These are phyloP conservation scores for Cladochytrium tenue DNA, from an alignment of 371 early-diverging fungal species.

Conservation along the genomic window DNA sequence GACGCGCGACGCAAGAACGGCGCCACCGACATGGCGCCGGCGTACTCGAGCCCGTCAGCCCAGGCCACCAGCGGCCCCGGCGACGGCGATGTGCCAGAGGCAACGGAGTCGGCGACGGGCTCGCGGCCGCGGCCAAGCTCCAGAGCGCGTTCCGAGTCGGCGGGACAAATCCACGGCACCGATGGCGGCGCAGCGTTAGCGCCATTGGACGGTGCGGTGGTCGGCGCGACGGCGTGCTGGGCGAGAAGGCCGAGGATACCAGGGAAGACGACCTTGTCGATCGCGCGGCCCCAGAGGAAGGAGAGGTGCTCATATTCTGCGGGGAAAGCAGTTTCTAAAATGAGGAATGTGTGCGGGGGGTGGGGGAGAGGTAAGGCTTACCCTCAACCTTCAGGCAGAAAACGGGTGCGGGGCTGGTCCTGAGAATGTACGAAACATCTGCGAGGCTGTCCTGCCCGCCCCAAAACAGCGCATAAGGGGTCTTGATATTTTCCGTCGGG, in stretches of 20 bases:
- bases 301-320: conserved; percentile 42
- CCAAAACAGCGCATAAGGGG: conserved; percentile 86
- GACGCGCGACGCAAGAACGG: no score
- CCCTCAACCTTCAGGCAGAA: conserved; percentile 40
- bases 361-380: not conserved
- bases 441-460: conserved; percentile 86
- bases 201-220: not conserved
- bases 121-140: no score
- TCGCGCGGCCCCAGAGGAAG: conserved; percentile 49
- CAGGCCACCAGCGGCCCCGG: no score
- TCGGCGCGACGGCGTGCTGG: conserved; percentile 21
- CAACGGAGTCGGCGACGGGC: no score
- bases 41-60: no score
- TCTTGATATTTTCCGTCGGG: conserved; percentile 81
- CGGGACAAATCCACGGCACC: not conserved
- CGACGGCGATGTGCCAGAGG: no score
- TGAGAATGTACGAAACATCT: conserved; percentile 58
- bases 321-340: conserved; percentile 2
- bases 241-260: conserved; percentile 41
- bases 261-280: conserved; percentile 42
- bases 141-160: not conserved
- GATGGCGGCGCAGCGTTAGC: conserved; percentile 1
- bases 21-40: no score
- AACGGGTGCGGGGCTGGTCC: conserved; percentile 30
- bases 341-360: not conserved